Conservation (phyloP, 805 yeast genomes). For the Lipomyces yamadae region DNA sequence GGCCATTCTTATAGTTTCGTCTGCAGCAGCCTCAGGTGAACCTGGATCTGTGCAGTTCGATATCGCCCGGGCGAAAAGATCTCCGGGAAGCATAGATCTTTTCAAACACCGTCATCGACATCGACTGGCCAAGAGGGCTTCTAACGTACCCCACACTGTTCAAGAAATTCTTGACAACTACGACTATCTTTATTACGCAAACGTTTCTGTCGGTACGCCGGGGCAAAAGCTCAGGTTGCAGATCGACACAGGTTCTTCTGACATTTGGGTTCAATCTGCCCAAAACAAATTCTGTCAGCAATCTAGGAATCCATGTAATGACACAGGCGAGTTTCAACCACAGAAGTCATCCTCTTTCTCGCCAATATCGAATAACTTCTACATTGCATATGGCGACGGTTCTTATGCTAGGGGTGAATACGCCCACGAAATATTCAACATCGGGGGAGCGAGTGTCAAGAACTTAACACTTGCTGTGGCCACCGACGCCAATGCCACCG, state of each 20-base stretch:
- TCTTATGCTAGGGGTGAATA: constrained; percentile 58
- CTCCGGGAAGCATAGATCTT: constrained; percentile 11
- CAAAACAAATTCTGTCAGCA: constrained; percentile 40
- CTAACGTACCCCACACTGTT: constrained; percentile 21
- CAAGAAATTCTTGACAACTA: constrained; percentile 30
- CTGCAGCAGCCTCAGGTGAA: constrained; percentile 2
- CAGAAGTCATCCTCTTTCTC: constrained; percentile 42
- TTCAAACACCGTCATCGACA: constrained; percentile 23
- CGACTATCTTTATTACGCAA: constrained; percentile 42
- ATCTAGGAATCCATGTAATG: constrained; percentile 38
- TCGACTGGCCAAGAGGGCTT: constrained; percentile 13
- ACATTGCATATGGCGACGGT: constrained; percentile 53
- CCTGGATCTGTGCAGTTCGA: constrained; percentile 27
- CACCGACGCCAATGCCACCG: constrained; percentile 61
- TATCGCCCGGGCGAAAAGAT: constrained; percentile 24
- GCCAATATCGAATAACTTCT: constrained; percentile 41
- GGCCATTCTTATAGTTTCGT: constrained; percentile 13
- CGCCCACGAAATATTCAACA: constrained; percentile 65
- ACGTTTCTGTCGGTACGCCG: constrained; percentile 59
- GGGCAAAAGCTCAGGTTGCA: constrained; percentile 57
- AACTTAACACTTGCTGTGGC: constrained; percentile 76
- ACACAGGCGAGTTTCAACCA: constrained; percentile 44
- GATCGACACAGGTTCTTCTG: constrained; percentile 79
- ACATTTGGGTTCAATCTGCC: constrained; percentile 60
- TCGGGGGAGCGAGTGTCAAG: constrained; percentile 56